Percentiles rank a stretch among this genome's conserved stretches.
Evolutionary conservation across 257 asterid genomes (phyloP).

Genomic region (Cruciata laevipes): DNA sequence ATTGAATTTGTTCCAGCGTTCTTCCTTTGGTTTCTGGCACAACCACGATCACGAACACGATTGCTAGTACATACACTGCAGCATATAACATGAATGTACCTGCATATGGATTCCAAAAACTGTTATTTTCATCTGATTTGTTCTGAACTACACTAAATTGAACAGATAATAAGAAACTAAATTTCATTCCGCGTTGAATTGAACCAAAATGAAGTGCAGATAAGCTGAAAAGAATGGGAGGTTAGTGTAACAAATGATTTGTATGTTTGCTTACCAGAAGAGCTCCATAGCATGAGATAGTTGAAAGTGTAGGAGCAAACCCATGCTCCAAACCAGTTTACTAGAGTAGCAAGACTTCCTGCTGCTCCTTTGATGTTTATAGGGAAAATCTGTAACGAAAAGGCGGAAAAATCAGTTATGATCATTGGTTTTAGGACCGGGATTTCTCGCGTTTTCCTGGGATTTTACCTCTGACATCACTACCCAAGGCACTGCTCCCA

Average conservation of each 20-base stretch:
- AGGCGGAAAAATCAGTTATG: background rate
- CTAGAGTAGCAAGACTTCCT: conserved; percentile 84
- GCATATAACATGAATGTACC: conserved; percentile 86
- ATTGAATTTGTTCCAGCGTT: conserved; percentile 80
- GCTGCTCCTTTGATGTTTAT: conserved; percentile 89
- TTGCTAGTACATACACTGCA: conserved; percentile 50
- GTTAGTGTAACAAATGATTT: no score
- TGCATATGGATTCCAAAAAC: conserved; percentile 18
- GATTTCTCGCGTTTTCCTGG: background rate
- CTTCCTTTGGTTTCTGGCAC: conserved; percentile 96
- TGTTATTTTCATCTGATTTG: background rate
- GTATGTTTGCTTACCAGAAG: conserved; percentile 44
- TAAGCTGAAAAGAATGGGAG: background rate
- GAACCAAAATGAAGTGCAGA: no score
- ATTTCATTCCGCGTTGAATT: no score
- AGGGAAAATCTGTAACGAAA: conserved; percentile 60
- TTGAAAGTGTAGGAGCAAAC: conserved; percentile 83
- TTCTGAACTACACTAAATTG: background rate
- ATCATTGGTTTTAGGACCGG: background rate
- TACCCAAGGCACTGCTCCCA: conserved; percentile 99
- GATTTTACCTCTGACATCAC: conserved; percentile 86
- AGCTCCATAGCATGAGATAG: conserved; percentile 86
- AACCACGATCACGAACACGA: conserved; percentile 58
- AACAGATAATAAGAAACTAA: background rate
- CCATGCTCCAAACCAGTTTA: conserved; percentile 98